A percentile compares a stretch with the other conserved stretches of the same genome.
phyloP scores from a whole-genome alignment of 192 early-diverging fungal genomes.

The Entomortierella parvispora region DNA sequence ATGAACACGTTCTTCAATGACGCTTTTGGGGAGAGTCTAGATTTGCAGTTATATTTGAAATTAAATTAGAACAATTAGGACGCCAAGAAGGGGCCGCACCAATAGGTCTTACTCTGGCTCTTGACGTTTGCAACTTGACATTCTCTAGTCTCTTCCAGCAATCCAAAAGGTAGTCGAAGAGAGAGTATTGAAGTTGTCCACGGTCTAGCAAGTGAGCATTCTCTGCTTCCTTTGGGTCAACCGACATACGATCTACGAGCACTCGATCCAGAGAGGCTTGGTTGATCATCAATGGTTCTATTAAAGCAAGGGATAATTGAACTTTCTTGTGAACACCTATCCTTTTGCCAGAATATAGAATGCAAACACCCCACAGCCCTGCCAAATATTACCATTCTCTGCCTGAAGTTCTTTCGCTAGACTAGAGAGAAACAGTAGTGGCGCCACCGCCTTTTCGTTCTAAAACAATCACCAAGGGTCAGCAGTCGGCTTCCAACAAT shows the following conservation, averaged over 20 bases:
- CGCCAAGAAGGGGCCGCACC: too few relatives aligned
- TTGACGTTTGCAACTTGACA: slow-evolving; percentile 59
- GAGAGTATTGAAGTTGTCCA: slow-evolving; percentile 35
- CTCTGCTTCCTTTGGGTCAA: slow-evolving; percentile 61
- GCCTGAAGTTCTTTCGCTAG: slow-evolving; percentile 26
- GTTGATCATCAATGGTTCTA: slow-evolving; percentile 54
- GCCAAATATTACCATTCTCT: slow-evolving; percentile 24
- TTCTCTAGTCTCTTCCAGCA: slow-evolving; percentile 72
- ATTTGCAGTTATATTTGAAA: slow-evolving; percentile 1
- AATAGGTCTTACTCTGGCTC: slow-evolving; percentile 53
- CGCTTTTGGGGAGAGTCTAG: slow-evolving; percentile 63
- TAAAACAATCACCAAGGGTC: slow-evolving; percentile 8
- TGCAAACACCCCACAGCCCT: too few relatives aligned
- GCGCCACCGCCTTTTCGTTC: slow-evolving; percentile 27
- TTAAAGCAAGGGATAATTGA: slow-evolving; percentile 24
- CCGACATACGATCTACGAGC: slow-evolving; percentile 75
- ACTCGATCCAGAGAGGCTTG: slow-evolving; percentile 70
- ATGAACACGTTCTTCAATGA: slow-evolving; percentile 66
- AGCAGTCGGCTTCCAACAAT: neutral
- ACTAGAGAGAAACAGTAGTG: slow-evolving; percentile 29
- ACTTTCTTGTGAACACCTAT: neutral
- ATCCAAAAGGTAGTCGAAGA: slow-evolving; percentile 73
- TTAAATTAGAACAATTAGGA: slow-evolving; percentile 1
- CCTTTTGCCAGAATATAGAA: neutral
- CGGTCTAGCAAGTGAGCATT: slow-evolving; percentile 32